phyloP scores from a whole-genome alignment of 345 rosid genomes.

The Brassica rapa region DNA sequence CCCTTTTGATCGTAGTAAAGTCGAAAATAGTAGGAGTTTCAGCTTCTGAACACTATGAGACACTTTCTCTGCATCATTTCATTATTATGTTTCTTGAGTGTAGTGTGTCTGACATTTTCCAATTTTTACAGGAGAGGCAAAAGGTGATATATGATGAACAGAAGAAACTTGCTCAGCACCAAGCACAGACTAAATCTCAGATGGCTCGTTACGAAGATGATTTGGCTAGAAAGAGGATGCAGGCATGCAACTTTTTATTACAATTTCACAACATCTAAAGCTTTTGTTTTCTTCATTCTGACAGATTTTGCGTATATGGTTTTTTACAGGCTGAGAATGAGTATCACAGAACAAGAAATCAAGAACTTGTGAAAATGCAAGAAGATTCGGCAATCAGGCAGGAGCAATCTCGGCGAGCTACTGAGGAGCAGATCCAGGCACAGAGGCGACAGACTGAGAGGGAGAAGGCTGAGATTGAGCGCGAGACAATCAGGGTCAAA shows the following conservation, averaged over 20 bases:
- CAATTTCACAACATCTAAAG: neutral
- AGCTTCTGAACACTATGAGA: conserved; percentile 18
- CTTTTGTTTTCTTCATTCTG: conserved; percentile 25
- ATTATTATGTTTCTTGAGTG: conserved; percentile 15
- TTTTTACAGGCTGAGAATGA: conserved; percentile 79
- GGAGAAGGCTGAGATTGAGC: conserved; percentile 96
- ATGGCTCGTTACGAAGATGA: conserved; percentile 97
- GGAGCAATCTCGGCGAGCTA: conserved; percentile 92
- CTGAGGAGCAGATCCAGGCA: conserved; percentile 98
- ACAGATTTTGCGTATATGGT: neutral
- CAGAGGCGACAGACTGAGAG: conserved; percentile 90
- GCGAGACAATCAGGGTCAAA: conserved; percentile 90
- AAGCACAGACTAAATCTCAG: conserved; percentile 94
- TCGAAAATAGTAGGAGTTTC: neutral
- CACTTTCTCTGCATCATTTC: neutral
- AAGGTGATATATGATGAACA: conserved; percentile 91
- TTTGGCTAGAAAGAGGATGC: conserved; percentile 96
- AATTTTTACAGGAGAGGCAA: conserved; percentile 75
- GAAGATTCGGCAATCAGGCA: conserved; percentile 91
- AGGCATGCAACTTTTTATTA: conserved; percentile 54
- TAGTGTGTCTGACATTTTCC: conserved; percentile 28
- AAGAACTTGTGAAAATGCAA: conserved; percentile 92
- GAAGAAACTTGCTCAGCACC: conserved; percentile 82
- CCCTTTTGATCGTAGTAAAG: neutral
- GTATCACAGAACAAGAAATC: conserved; percentile 82